Percentiles rank a stretch among this genome's conserved stretches.
Evolutionary conservation across 192 early-diverging fungal species (phyloP).

Genomic region (Coemansia sp.): DNA sequence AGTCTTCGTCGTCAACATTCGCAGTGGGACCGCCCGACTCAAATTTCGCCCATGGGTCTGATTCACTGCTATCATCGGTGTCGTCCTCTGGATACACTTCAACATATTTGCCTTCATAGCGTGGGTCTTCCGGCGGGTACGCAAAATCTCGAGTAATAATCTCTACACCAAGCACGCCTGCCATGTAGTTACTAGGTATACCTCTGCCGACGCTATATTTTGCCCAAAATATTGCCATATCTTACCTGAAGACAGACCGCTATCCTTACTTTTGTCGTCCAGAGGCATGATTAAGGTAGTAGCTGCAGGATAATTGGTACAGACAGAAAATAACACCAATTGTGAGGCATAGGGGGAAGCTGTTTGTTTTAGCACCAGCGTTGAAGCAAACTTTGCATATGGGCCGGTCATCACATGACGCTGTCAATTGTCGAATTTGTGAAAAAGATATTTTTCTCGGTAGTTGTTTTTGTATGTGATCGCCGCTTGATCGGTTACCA

Average conservation of each 20-base stretch:
- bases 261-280: not conserved
- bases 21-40: constrained; percentile 35
- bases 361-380: not conserved
- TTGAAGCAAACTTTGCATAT: not conserved
- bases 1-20: constrained; percentile 10
- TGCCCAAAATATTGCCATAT: not conserved
- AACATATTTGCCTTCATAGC: constrained; percentile 31
- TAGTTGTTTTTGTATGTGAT: too few species aligned
- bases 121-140: constrained; percentile 40
- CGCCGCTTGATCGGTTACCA: too few species aligned
- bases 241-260: constrained; percentile 12
- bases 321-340: too few species aligned
- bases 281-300: constrained; percentile 1
- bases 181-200: not conserved
- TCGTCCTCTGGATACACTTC: constrained; percentile 24
- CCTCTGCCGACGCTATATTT: not conserved
- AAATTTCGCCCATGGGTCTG: constrained; percentile 43
- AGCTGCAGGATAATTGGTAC: not conserved
- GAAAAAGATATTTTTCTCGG: too few species aligned
- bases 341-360: too few species aligned
- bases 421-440: not conserved
- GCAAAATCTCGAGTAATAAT: constrained; percentile 51
- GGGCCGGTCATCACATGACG: not conserved
- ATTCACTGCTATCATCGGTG: constrained; percentile 25
- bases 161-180: constrained; percentile 14